Percentiles rank a stretch among this genome's conserved stretches.
These are phyloP conservation scores for Colletotrichum tanaceti DNA, from an alignment of 2,329 filamentous ascomycete species.

Conservation along the genomic window DNA sequence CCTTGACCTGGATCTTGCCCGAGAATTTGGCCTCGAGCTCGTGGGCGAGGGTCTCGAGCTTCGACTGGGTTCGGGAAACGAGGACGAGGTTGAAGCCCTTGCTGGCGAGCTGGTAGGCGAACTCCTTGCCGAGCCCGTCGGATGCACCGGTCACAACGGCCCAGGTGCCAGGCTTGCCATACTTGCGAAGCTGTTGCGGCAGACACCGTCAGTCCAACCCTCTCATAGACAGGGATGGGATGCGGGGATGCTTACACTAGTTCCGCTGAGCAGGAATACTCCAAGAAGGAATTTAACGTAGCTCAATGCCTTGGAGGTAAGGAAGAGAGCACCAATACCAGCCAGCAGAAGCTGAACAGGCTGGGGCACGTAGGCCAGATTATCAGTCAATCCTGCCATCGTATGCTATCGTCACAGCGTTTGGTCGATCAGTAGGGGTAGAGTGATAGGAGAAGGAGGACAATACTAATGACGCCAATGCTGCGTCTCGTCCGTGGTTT, in stretches of 20 bases:
- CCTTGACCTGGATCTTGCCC: slow-evolving; percentile 76
- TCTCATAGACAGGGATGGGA: neutral
- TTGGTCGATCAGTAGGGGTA: neutral
- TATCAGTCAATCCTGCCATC: slow-evolving; percentile 45
- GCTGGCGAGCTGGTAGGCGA: slow-evolving; percentile 85
- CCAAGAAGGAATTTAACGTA: slow-evolving; percentile 72
- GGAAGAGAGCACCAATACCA: slow-evolving; percentile 68
- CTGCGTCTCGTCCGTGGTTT: slow-evolving; percentile 6
- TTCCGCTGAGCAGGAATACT: slow-evolving; percentile 75
- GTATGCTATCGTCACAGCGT: slow-evolving; percentile 8
- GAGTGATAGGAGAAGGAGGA: neutral
- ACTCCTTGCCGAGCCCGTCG: slow-evolving; percentile 97
- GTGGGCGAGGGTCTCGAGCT: slow-evolving; percentile 80
- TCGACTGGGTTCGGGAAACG: slow-evolving; percentile 93
- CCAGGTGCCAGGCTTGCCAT: slow-evolving; percentile 93
- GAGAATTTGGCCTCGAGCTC: slow-evolving; percentile 80
- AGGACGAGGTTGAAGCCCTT: slow-evolving; percentile 96
- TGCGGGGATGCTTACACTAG: slow-evolving; percentile 61
- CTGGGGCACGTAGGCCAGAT: slow-evolving; percentile 57
- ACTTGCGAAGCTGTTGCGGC: slow-evolving; percentile 78
- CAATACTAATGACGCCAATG: neutral
- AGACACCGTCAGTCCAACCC: slow-evolving; percentile 40
- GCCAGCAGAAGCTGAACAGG: slow-evolving; percentile 60
- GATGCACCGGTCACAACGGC: slow-evolving; percentile 94
- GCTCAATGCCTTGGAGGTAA: slow-evolving; percentile 67